These are phyloP conservation scores for Botryosphaeria agaves DNA, from an alignment of 2,329 filamentous ascomycete genomes.

Conservation along the genomic window DNA sequence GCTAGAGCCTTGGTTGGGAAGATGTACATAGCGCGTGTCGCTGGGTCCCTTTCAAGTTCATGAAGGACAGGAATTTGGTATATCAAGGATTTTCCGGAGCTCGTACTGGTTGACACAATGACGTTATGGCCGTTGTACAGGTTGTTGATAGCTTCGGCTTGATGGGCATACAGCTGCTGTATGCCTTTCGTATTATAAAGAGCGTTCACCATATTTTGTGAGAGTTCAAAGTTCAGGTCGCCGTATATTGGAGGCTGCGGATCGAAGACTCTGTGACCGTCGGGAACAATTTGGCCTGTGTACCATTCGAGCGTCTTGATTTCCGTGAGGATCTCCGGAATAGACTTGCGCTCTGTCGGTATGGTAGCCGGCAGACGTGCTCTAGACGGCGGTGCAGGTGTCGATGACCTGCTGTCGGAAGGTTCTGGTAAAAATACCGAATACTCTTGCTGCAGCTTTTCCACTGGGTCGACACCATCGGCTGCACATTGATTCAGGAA, in stretches of 20 bases:
- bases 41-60: conserved; percentile 59
- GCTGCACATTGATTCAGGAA: conserved; percentile 62
- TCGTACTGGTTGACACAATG: conserved; percentile 87
- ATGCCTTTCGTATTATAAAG: conserved; percentile 86
- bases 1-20: conserved; percentile 95
- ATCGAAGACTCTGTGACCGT: conserved; percentile 83
- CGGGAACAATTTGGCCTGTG: conserved; percentile 76
- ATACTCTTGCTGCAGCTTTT: conserved; percentile 41
- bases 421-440: conserved; percentile 45
- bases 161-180: conserved; percentile 73
- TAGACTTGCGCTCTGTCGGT: conserved; percentile 59
- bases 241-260: conserved; percentile 67
- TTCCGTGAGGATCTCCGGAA: conserved; percentile 72
- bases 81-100: conserved; percentile 94
- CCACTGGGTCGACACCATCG: conserved; percentile 48
- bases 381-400: conserved; percentile 20
- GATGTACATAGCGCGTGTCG: conserved; percentile 85
- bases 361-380: conserved; percentile 49
- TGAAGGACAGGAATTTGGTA: conserved; percentile 89
- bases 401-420: conserved; percentile 25
- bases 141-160: conserved; percentile 83
- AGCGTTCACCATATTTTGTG: conserved; percentile 86
- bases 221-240: conserved; percentile 69
- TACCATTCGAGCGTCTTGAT: conserved; percentile 78
- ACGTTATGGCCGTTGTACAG: conserved; percentile 70